Base-by-base conservation (phyloP, 1,284 basidiomycete genomes). In the Pseudozyma pruni region DNA sequence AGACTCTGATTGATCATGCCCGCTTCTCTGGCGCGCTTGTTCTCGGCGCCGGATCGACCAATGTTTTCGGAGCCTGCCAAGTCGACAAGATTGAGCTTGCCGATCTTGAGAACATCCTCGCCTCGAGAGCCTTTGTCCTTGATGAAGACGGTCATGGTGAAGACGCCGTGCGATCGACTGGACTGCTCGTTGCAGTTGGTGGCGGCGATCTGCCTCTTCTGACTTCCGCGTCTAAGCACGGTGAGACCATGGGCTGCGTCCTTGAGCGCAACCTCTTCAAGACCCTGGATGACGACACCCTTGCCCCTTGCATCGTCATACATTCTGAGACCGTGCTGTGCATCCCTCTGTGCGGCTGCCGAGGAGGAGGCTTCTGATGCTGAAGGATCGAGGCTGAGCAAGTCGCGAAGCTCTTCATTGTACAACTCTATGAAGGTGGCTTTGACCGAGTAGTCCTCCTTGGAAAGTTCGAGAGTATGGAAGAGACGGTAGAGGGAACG, bases 1-100 rank as follows among this genome's bases (percentile, higher is more conserved):
- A 99, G 86, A 81, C 93, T 96, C 84, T 98, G 93, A 81, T 99
- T 99, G 84, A 99, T 99, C 91, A 96, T 96, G 8, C 96, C 96
- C 1, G 96, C 96, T 81, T 99, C 96, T 72, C 93, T 87, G 2
- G 95, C 96, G 54, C 94, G 87, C 82, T 93, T 93, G 81, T 97
- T 92, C 83, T 94, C 93, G 1, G 96, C 96, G 8, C 96, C 96
- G 0, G 92, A 94, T 16, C 95, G 87, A 9, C 94, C 95, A 74
- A 99, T 95, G 77, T 97, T 98, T 84, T 99, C 96, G 4, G 93
- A 95, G 7, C 96, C 96, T 34, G 96, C 96, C 59, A 98, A 85
- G 81, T 98, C 95, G 54, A 98, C 96, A 17, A 99, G 88, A 83
- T 98, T 97, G 53, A 99, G 87, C 83, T 98, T 98, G 37, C 96